Evolutionary conservation across 495 filamentous ascomycete species (phyloP).

Genomic region (Tuber microsphaerosporum): DNA sequence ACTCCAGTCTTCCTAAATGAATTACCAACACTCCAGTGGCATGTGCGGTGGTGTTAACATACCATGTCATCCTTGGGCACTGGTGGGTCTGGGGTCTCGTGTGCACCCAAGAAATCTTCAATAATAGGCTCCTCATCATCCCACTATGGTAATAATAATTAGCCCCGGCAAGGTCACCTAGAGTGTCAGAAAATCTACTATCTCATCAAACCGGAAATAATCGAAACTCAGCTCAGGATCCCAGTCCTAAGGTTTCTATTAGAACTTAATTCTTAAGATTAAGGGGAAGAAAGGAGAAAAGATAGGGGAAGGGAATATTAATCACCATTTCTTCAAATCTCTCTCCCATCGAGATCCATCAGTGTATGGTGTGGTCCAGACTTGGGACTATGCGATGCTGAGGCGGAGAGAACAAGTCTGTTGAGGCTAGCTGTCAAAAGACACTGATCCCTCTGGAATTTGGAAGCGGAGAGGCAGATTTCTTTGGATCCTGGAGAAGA

Average conservation of each 20-base stretch:
- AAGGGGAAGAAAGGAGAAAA: background rate
- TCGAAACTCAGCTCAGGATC: background rate
- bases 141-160: background rate
- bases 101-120: background rate
- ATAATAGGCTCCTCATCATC: background rate
- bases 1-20: background rate
- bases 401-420: background rate
- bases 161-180: background rate
- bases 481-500: background rate
- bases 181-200: background rate
- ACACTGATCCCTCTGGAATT: background rate
- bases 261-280: background rate
- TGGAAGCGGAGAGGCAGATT: background rate
- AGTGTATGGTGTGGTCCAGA: background rate
- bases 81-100: background rate
- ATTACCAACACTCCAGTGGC: background rate
- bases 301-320: background rate
- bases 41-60: background rate
- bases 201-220: background rate
- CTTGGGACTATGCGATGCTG: background rate
- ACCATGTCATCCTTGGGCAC: background rate
- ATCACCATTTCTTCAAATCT: background rate
- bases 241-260: background rate
- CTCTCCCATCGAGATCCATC: background rate
- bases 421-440: background rate